These are phyloP conservation scores for Termitomyces sp. DNA, from an alignment of 768 basidiomycete species.

Conservation along the genomic window DNA sequence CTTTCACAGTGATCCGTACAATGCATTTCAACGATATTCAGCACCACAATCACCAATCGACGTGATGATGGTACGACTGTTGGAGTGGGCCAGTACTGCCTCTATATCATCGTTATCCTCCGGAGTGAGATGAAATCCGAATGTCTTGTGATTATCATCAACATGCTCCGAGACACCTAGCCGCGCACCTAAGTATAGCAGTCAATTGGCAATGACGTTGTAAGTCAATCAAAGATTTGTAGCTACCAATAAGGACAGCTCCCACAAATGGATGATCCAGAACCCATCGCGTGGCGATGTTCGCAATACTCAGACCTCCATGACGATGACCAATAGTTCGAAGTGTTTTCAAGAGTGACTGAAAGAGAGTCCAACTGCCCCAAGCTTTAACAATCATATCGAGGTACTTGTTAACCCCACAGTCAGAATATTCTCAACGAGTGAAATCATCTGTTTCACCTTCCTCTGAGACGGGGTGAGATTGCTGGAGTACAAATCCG, in stretches of 20 bases:
- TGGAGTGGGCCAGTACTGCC: slow-evolving; percentile 54
- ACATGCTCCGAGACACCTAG: slow-evolving; percentile 72
- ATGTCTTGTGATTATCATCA: slow-evolving; percentile 62
- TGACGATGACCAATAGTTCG: slow-evolving; percentile 65
- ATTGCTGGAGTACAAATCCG: slow-evolving; percentile 61
- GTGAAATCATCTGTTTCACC: slow-evolving; percentile 28
- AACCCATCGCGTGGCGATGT: slow-evolving; percentile 80
- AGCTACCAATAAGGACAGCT: slow-evolving; percentile 69
- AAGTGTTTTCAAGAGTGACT: slow-evolving; percentile 53
- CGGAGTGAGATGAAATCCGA: slow-evolving; percentile 49
- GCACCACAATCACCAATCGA: slow-evolving; percentile 80
- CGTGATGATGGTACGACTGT: slow-evolving; percentile 55
- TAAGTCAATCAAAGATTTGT: slow-evolving; percentile 11
- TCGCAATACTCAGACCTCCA: slow-evolving; percentile 63
- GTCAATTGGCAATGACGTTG: neutral
- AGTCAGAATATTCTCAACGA: slow-evolving; percentile 7
- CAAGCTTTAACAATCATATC: slow-evolving; percentile 78
- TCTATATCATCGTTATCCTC: slow-evolving; percentile 63
- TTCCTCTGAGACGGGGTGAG: slow-evolving; percentile 84
- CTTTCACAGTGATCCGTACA: neutral
- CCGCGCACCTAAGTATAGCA: slow-evolving; percentile 48
- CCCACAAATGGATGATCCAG: slow-evolving; percentile 75
- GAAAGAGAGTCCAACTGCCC: slow-evolving; percentile 77
- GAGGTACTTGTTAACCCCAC: slow-evolving; percentile 51
- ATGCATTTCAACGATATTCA: slow-evolving; percentile 56